Conservation (phyloP, 305 asterid species). For the Ilex paraguariensis region DNA sequence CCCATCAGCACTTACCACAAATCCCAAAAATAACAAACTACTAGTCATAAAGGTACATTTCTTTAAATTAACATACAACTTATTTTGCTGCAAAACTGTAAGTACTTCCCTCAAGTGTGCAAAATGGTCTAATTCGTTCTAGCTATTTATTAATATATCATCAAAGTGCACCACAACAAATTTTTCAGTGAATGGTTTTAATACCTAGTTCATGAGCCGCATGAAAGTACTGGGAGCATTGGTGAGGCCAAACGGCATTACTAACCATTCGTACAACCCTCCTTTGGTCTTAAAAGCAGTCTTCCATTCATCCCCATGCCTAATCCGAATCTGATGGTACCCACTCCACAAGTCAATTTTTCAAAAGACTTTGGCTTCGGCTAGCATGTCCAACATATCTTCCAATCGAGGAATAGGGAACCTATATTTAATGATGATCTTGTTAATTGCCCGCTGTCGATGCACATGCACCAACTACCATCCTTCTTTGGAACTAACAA, state of each 20-base stretch:
- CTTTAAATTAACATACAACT: too few species aligned
- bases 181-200: too few species aligned
- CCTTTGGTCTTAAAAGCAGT: background rate
- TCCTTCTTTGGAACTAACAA: background rate
- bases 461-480: background rate
- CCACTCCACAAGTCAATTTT: background rate
- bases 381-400: background rate
- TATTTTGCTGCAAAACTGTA: too few species aligned
- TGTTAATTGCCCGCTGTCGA: background rate
- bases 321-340: background rate
- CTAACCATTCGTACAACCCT: background rate
- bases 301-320: constrained; percentile 1
- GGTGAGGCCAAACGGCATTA: background rate
- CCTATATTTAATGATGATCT: background rate
- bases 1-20: too few species aligned
- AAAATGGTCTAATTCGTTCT: too few species aligned
- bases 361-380: background rate
- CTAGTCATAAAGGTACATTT: too few species aligned
- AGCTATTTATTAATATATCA: too few species aligned
- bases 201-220: too few species aligned
- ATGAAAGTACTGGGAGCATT: too few species aligned
- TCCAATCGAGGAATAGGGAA: background rate
- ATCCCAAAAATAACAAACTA: too few species aligned
- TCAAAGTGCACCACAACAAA: too few species aligned
- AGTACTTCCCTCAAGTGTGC: too few species aligned